Evolutionary conservation across 805 yeast species (phyloP), one percentile per base, ranked within the genome.

Genomic region (Suhomyces sp.): DNA sequence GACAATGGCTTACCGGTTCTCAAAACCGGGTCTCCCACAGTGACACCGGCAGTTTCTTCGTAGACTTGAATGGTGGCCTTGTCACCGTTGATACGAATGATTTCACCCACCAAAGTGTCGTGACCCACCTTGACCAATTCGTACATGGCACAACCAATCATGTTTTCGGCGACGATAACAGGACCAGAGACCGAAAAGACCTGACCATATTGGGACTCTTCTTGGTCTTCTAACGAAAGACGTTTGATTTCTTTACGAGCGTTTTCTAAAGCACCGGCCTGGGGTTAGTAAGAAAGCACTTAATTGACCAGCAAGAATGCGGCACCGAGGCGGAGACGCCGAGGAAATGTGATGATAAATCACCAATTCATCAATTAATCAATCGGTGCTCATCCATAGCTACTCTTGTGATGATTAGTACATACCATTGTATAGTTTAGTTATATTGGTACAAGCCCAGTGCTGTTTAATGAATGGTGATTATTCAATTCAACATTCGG

Each of bases 101-200:
- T 97, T 76, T 94, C 99, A 71, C 99, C 99, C 47, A 94, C 98
- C 70, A 94, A 83, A 72, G 83, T 90, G 64, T 90, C 96, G 73
- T 94, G 98, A 63, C 99, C 98, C 60, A 94, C 99, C 72, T 87
- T 91, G 67, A 93, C 99, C 74, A 94, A 82, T 72, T 94, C 99
- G 82, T 94, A 93, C 99, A 94, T 94, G 65, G 98, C 97, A 84
- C 97, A 90, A 58, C 99, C 99, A 75, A 92, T 89, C 98, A 94
- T 91, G 78, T 94, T 88, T 75, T 94, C 98, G 48, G 99, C 99
- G 47, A 94, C 86, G 50, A 94, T 88, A 64, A 94, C 99, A 26
- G 99, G 98, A 66, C 99, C 99, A 19, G 98, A 92, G 48, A 94
- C 97, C 31, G 97, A 90, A 77, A 85, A 92, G 65, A 94, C 88